Conservation (phyloP, 192 early-diverging fungal species). For the Oehlia diaphana region DNA sequence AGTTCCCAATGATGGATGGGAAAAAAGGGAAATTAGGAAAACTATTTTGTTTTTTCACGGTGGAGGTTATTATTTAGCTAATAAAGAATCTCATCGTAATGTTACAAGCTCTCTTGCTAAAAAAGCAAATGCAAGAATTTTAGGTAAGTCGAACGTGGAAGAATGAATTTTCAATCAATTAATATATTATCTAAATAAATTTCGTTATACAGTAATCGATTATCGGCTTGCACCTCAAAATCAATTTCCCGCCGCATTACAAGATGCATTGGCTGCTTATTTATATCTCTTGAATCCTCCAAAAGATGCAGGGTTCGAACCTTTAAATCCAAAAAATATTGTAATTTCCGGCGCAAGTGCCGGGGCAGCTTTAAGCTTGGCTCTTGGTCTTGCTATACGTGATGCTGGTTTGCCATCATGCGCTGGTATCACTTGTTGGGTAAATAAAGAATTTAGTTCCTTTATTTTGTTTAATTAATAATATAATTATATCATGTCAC, state of each 20-base stretch:
- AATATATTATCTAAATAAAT: too few species aligned
- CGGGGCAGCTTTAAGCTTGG: conserved; percentile 42
- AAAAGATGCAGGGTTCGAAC: too few species aligned
- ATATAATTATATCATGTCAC: too few species aligned
- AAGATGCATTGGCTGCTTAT: too few species aligned
- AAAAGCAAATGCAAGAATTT: conserved; percentile 27
- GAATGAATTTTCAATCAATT: background rate
- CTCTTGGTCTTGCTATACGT: too few species aligned
- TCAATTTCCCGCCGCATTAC: too few species aligned
- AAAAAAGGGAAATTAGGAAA: too few species aligned
- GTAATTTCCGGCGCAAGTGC: conserved; percentile 70
- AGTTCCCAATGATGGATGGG: too few species aligned
- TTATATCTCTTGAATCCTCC: too few species aligned
- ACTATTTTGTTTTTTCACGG: too few species aligned
- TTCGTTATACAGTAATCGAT: conserved; percentile 48
- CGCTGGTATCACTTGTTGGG: conserved; percentile 35
- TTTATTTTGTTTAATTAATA: background rate
- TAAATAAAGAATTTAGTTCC: background rate
- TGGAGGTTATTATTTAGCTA: conserved; percentile 3
- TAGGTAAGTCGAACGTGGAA: conserved; percentile 34
- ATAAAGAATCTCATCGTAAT: background rate
- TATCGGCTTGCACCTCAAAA: too few species aligned
- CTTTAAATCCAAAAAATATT: conserved; percentile 38
- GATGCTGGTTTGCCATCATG: too few species aligned
- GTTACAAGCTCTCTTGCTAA: conserved; percentile 46